Evolutionary conservation across 331 rosid species (phyloP).

Genomic region (Quercus lobata): DNA sequence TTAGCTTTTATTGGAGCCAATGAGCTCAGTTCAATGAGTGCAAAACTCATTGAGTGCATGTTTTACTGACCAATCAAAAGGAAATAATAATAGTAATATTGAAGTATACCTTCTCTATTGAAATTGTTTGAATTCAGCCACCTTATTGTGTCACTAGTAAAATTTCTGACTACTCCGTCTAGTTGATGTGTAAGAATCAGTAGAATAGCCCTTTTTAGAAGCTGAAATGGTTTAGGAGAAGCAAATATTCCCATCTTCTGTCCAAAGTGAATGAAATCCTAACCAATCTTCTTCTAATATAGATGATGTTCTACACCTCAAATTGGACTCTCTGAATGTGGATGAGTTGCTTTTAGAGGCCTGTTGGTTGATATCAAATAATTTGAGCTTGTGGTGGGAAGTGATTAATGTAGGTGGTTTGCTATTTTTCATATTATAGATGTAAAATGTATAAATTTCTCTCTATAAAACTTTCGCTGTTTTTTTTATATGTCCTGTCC

Average conservation of each 20-base stretch:
- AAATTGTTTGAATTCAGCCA: no score
- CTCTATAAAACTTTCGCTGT: not conserved
- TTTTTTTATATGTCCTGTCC: not conserved
- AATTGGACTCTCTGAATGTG: not conserved
- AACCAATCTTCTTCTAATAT: not conserved
- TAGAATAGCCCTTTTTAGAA: not conserved
- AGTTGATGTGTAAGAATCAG: not conserved
- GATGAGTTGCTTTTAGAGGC: not conserved
- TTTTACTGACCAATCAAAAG: no score
- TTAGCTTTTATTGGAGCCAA: no score
- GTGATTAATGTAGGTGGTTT: not conserved
- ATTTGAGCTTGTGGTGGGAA: not conserved
- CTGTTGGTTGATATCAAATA: not conserved
- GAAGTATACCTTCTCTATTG: no score
- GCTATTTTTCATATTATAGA: not conserved
- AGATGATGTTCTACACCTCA: not conserved
- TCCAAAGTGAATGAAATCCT: not conserved
- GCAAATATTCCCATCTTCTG: not conserved
- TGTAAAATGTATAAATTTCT: not conserved
- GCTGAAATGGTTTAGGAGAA: not conserved
- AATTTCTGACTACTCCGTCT: not conserved
- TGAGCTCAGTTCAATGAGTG: no score
- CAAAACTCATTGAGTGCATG: no score
- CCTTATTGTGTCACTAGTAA: not conserved
- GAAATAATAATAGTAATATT: no score